phyloP scores from a whole-genome alignment of 352 stramenopile species.

The Thalassiosira sp. region DNA sequence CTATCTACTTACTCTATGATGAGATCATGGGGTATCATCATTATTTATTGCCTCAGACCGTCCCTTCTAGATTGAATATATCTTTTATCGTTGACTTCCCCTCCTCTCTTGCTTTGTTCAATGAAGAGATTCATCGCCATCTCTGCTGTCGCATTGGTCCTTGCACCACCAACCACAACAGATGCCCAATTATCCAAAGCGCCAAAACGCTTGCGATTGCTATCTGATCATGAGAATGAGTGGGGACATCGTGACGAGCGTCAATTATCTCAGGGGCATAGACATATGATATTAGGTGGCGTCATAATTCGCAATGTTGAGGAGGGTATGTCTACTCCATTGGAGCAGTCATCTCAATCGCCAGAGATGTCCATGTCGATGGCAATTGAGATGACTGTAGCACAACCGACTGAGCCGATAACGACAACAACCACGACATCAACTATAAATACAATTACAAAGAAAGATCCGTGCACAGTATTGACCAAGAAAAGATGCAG shows the following conservation, averaged over 20 bases:
- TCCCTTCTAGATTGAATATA: neutral
- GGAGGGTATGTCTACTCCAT: neutral
- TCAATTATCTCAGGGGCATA: too few species aligned
- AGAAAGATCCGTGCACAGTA: neutral
- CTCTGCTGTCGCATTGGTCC: neutral
- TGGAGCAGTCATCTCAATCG: neutral
- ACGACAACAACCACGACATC: too few species aligned
- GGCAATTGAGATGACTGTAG: neutral
- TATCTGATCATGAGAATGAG: neutral
- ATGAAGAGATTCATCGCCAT: slow-evolving; percentile 9
- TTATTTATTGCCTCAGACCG: too few species aligned
- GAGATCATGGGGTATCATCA: too few species aligned
- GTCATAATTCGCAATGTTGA: neutral
- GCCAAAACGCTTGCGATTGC: neutral
- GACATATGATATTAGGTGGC: neutral
- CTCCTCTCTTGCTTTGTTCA: neutral
- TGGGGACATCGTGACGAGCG: neutral
- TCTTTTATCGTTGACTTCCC: neutral
- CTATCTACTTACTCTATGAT: too few species aligned
- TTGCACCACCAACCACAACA: neutral
- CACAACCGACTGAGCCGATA: neutral
- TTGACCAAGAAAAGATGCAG: slow-evolving; percentile 10
- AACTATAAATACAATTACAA: too few species aligned
- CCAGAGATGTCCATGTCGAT: slow-evolving; percentile 8
- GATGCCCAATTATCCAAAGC: slow-evolving; percentile 11